Base-by-base conservation (phyloP, 352 stramenopile genomes). In the Pythium guiyangense region DNA sequence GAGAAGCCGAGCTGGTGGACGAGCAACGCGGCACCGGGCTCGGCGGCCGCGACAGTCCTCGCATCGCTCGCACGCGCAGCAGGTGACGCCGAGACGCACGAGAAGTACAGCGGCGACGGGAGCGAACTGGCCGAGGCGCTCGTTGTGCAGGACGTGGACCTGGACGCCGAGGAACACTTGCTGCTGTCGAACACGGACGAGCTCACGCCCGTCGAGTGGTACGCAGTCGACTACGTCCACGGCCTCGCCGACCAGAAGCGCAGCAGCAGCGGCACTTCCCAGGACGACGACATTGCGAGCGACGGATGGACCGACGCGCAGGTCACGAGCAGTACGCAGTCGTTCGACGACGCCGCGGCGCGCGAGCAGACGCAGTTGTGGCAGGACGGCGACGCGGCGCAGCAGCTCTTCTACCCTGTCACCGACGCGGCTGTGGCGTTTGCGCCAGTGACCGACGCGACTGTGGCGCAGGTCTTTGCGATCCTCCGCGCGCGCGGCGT, bases 171-270 rank as follows among this genome's bases (percentile, higher is more conserved):
- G 52, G 85, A 94, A 46, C 85, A 94, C 58, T 66, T 94, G 29
- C 67, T 94, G 42, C 58, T 94, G 4, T 79, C 83, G 12, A 92
- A 90, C 59, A 88, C 81, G 10, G 85, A 94, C 60, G 85, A 94
- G 26, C 61, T 94, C 14, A n/a, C n/a, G n/a, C n/a, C n/a, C n/a
- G n/a, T n/a, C n/a, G n/a, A n/a, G n/a, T n/a, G n/a, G n/a, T n/a
- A n/a, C n/a, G n/a, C n/a, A n/a, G n/a, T n/a, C n/a, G n/a, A n/a
- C n/a, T n/a, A n/a, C n/a, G n/a, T n/a, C 0, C 73, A 92, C 27
- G 61, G 54, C 2, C 61, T 79, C 15, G 88, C 72, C n/a, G 73
- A 89, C 26, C 81, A 84, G 37, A 87, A 88, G 54, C 71, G 70
- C 6, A 51, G n/a, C n/a, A n/a, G n/a, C n/a, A n/a, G 39, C 20